phyloP scores from a whole-genome alignment of 2,329 filamentous ascomycete species.

The Plenodomus lindquistii region DNA sequence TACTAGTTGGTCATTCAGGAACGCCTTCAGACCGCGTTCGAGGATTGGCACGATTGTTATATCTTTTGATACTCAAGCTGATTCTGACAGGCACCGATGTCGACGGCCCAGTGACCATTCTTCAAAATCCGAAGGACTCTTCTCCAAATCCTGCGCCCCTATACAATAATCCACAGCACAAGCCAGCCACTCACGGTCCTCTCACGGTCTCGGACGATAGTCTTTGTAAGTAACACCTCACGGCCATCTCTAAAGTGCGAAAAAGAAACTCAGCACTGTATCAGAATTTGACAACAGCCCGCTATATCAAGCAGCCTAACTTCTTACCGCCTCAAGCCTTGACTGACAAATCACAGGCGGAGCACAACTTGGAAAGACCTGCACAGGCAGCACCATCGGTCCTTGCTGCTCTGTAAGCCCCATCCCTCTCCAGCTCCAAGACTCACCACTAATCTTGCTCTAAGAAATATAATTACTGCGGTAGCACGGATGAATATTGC shows the following conservation, averaged over 20 bases:
- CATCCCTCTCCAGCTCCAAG: neutral
- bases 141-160: neutral
- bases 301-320: neutral
- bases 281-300: too few relatives aligned
- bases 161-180: neutral
- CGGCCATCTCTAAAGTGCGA: neutral
- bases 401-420: slow-evolving; percentile 5
- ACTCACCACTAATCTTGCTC: neutral
- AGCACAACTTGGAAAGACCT: neutral
- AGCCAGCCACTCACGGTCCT: neutral
- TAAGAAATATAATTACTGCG: neutral
- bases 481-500: slow-evolving; percentile 14
- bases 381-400: neutral
- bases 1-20: too few relatives aligned
- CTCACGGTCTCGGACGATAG: neutral
- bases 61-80: neutral
- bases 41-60: too few relatives aligned
- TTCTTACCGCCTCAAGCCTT: neutral
- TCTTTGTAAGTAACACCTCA: slow-evolving; percentile 1
- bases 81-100: neutral
- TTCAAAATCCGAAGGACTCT: neutral
- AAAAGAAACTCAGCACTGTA: neutral
- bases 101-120: neutral
- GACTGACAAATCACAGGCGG: neutral
- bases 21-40: too few relatives aligned